Evolutionary conservation across 148 eudicot genomes (phyloP), one percentile per base, ranked within the genome.

Genomic region (Camellia sinensis): DNA sequence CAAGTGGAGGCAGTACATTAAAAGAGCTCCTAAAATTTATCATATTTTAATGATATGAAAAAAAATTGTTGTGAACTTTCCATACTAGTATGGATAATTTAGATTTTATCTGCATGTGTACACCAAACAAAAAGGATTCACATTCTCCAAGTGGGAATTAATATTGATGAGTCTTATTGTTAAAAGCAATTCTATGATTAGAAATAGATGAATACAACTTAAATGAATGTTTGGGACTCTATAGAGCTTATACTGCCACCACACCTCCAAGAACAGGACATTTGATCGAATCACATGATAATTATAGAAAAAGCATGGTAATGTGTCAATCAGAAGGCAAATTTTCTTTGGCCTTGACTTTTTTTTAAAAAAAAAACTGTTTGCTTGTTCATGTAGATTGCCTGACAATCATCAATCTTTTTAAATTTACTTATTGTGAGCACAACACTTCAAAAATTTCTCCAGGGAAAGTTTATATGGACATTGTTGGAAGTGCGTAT

Each of bases 401-500:
- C 53, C 2, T 44, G 53, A 3, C 2, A 1, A 44, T 44, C 72
- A 44, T 68, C 37, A 2, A 60, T 63, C 68, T 63, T 19, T 62
- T 48, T 45, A n/a, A 59, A 53, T 59, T 63, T 63, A 56, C 7
- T 63, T 7, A 46, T 5, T 6, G 19, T 62, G 22, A 13, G 45
- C 22, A 45, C 7, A 61, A 45, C 65, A 14, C 44, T 65, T 78
- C 50, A 18, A 61, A 78, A 78, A 40, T 56, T 72, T 73, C 40
- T 89, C 67, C 89, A 94, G 98, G 92, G 46, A 90, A 85, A 81
- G 73, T 82, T 5, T 90, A 94, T 74, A 83, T 21, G 74, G 89
- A 89, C 43, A 67, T 91, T 45, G 98, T 92, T 29, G 98, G 98
- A 77, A 94, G 92, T 86, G 94, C 98, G 46, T 94, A 91, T 64